Evolutionary conservation across 768 basidiomycete species (phyloP).

Genomic region (Coprinellus micaceus): DNA sequence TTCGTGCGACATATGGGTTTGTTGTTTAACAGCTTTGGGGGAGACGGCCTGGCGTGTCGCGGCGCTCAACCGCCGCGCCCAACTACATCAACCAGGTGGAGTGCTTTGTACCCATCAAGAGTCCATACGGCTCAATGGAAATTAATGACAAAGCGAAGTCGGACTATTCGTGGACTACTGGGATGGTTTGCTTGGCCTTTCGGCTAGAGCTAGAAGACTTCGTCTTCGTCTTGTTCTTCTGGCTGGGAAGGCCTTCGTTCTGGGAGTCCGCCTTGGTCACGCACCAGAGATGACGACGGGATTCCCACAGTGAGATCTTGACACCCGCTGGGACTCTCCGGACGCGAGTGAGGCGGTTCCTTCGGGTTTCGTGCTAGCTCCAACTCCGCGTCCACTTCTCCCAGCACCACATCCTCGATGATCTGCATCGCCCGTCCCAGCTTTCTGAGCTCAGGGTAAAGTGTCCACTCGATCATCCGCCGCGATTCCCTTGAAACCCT

Average conservation of each 20-base stretch:
- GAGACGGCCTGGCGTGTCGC: not conserved
- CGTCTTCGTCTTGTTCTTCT: not conserved
- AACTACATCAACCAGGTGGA: not conserved
- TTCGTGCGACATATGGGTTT: not conserved
- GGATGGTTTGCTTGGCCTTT: not conserved
- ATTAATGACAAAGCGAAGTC: too few relatives aligned
- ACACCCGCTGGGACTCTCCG: not conserved
- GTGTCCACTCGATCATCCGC: constrained; percentile 26
- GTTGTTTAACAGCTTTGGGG: not conserved
- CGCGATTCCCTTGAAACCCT: constrained; percentile 36
- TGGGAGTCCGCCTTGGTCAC: not conserved
- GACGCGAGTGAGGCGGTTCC: not conserved
- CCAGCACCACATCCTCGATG: constrained; percentile 31
- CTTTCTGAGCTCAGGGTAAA: constrained; percentile 30
- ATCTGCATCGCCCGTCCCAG: constrained; percentile 36
- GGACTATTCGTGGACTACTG: too few relatives aligned
- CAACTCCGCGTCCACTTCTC: constrained; percentile 33
- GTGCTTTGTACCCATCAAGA: too few relatives aligned
- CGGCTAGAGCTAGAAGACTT: not conserved
- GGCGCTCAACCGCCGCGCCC: not conserved
- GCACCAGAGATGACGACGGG: not conserved
- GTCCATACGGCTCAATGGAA: not conserved
- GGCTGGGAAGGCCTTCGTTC: not conserved
- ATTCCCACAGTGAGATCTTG: constrained; percentile 1
- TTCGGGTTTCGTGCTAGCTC: not conserved